Evolutionary conservation across 2,329 filamentous ascomycete species (phyloP).

Genomic region (Colletotrichum brevisporum): DNA sequence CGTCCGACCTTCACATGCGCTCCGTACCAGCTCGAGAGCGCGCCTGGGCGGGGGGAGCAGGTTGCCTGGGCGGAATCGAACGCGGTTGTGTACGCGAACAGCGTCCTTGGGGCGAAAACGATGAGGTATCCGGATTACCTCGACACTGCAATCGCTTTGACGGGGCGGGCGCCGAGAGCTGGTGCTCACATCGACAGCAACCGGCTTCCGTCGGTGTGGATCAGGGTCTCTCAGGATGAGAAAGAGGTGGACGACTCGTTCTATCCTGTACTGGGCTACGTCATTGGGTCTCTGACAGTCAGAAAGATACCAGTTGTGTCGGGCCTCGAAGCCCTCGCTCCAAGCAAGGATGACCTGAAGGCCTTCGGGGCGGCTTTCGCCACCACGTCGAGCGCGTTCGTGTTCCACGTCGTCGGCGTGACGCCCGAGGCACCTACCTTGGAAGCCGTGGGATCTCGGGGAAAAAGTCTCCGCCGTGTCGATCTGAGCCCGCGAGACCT

Average conservation of each 20-base stretch:
- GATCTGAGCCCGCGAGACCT: neutral
- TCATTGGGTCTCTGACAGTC: conserved; percentile 49
- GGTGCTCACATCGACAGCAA: no score
- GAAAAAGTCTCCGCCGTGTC: neutral
- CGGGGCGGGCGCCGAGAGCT: conserved; percentile 56
- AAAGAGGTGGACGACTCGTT: conserved; percentile 53
- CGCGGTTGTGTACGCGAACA: conserved; percentile 61
- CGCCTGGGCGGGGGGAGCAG: conserved; percentile 51
- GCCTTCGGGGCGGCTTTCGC: conserved; percentile 61
- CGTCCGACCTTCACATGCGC: conserved; percentile 59
- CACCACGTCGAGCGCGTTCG: conserved; percentile 56
- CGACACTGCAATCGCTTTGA: conserved; percentile 59
- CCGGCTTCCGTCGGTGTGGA: conserved; percentile 48
- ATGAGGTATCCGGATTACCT: conserved; percentile 62
- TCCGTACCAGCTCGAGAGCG: conserved; percentile 55
- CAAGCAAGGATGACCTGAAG: conserved; percentile 53
- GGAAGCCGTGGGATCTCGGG: neutral
- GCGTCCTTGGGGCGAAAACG: conserved; percentile 59
- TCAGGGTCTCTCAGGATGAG: conserved; percentile 48
- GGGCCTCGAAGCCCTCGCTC: conserved; percentile 48
- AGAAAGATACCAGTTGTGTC: conserved; percentile 52
- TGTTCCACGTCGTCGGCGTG: conserved; percentile 59
- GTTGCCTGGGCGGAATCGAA: conserved; percentile 62
- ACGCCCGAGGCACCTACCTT: conserved; percentile 52
- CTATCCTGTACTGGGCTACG: conserved; percentile 56